These are phyloP conservation scores for Raffaelea albimanens DNA, from an alignment of 2,329 filamentous ascomycete genomes.

Conservation along the genomic window DNA sequence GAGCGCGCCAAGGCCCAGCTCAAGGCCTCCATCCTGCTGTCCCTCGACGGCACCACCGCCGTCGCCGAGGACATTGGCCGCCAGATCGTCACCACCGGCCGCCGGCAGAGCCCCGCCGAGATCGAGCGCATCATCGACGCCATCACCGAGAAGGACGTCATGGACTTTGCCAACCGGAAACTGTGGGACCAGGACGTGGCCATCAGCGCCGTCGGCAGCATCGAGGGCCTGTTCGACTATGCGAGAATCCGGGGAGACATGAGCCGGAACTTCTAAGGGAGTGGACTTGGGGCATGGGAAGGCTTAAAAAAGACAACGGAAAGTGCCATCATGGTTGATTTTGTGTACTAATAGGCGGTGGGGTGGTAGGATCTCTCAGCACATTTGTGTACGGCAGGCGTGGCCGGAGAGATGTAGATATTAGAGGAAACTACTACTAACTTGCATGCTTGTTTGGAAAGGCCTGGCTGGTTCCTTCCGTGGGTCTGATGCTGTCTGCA, in stretches of 20 bases:
- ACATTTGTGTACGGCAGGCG: background rate
- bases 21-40: constrained; percentile 95
- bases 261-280: constrained; percentile 25
- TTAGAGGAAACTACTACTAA: constrained; percentile 3
- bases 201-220: constrained; percentile 82
- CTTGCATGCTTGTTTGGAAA: too few species aligned
- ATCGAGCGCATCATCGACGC: constrained; percentile 84
- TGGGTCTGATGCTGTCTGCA: too few species aligned
- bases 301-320: background rate
- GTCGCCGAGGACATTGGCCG: constrained; percentile 97
- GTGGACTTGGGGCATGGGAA: too few species aligned
- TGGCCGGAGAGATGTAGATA: constrained; percentile 1
- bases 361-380: constrained; percentile 1
- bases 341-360: constrained; percentile 11
- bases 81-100: constrained; percentile 95
- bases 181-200: constrained; percentile 97
- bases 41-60: constrained; percentile 93
- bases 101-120: constrained; percentile 82
- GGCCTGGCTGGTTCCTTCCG: too few species aligned
- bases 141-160: constrained; percentile 93
- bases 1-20: constrained; percentile 99
- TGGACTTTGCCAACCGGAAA: constrained; percentile 90
- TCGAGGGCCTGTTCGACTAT: constrained; percentile 80
- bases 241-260: constrained; percentile 24
- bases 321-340: background rate